Evolutionary conservation across 768 basidiomycete genomes (phyloP).

Genomic region (Pisolithus tinctorius): DNA sequence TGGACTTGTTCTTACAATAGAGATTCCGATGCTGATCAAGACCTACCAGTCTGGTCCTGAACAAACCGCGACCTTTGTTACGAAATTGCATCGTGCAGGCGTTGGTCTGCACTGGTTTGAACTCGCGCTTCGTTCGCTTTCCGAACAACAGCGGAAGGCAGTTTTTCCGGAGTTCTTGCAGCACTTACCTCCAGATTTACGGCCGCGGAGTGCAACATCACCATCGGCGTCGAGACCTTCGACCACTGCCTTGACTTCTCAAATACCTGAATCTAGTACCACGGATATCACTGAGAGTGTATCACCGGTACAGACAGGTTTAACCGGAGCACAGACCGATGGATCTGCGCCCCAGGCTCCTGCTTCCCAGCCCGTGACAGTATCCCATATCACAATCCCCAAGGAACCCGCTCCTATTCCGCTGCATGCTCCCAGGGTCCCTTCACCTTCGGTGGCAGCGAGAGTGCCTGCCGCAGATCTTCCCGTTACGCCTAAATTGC

Average conservation of each 20-base stretch:
- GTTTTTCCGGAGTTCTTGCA: neutral
- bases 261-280: neutral
- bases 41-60: conserved; percentile 11
- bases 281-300: neutral
- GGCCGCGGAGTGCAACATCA: neutral
- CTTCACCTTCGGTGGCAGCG: neutral
- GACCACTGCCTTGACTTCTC: neutral
- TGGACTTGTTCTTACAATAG: conserved; percentile 3
- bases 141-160: neutral
- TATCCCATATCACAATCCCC: neutral
- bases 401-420: neutral
- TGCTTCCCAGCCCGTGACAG: neutral
- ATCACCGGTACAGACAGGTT: neutral
- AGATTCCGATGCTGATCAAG: conserved; percentile 2
- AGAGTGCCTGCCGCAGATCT: neutral
- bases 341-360: neutral
- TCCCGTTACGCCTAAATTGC: conserved; percentile 8
- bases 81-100: neutral
- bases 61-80: conserved; percentile 6
- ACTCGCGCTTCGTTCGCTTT: neutral
- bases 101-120: neutral
- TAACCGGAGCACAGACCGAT: neutral
- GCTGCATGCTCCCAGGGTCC: neutral
- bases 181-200: neutral
- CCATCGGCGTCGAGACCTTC: neutral